Evolutionary conservation across 805 yeast species (phyloP).

Genomic region (Ogataea pignaliae): DNA sequence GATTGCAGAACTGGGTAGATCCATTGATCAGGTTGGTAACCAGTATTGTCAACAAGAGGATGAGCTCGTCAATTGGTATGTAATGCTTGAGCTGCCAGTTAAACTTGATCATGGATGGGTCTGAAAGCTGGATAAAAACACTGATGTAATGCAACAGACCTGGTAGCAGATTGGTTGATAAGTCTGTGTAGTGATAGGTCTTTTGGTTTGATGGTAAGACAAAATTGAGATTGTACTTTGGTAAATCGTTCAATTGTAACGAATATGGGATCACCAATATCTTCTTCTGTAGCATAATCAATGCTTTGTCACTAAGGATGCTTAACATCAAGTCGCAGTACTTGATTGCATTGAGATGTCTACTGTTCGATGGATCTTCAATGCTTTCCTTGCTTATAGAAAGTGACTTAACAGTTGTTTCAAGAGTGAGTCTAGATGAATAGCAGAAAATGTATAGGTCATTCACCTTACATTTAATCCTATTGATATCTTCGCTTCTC

Average conservation of each 20-base stretch:
- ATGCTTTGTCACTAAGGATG: constrained; percentile 54
- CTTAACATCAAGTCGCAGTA: constrained; percentile 45
- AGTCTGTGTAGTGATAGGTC: constrained; percentile 44
- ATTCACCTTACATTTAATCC: constrained; percentile 43
- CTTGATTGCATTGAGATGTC: constrained; percentile 37
- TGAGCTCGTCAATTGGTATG: constrained; percentile 57
- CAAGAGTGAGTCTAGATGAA: constrained; percentile 37
- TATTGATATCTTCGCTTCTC: constrained; percentile 36
- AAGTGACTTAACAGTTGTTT: constrained; percentile 7
- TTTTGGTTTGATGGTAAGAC: constrained; percentile 1
- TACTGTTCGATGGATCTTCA: constrained; percentile 32
- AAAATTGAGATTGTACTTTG: constrained; percentile 14
- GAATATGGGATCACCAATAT: constrained; percentile 25
- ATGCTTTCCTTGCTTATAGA: constrained; percentile 21
- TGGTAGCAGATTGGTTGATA: constrained; percentile 51
- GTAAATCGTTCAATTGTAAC: constrained; percentile 2
- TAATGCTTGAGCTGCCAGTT: constrained; percentile 60
- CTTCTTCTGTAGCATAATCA: constrained; percentile 36
- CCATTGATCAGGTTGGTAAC: constrained; percentile 46
- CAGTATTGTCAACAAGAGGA: constrained; percentile 46
- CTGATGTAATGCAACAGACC: constrained; percentile 52
- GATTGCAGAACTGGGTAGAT: constrained; percentile 11
- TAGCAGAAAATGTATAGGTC: constrained; percentile 48
- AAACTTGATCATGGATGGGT: constrained; percentile 31
- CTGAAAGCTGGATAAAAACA: constrained; percentile 49